Evolutionary conservation across 2,329 filamentous ascomycete genomes (phyloP).

Genomic region (Colletotrichum nymphaeae): DNA sequence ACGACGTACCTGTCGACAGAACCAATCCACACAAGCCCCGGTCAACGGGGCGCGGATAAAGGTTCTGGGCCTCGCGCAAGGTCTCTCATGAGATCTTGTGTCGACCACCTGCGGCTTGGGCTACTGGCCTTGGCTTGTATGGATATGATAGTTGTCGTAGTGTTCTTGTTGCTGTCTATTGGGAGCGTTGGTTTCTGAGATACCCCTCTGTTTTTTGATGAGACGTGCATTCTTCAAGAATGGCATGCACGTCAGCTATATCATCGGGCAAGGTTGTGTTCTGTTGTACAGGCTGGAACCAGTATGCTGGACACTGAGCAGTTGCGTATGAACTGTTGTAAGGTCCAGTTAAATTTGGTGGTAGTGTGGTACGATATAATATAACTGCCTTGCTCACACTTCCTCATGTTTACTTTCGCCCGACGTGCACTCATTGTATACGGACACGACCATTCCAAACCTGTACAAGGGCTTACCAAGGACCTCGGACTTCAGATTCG

Average conservation of each 20-base stretch:
- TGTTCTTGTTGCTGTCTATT: slow-evolving; percentile 17
- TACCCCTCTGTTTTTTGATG: slow-evolving; percentile 38
- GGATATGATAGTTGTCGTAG: slow-evolving; percentile 9
- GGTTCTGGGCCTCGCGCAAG: slow-evolving; percentile 23
- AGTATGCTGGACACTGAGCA: neutral
- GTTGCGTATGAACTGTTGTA: neutral
- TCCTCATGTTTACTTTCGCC: neutral
- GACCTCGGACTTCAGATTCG: neutral
- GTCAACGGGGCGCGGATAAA: neutral
- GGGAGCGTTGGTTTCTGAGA: slow-evolving; percentile 37
- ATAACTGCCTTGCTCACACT: slow-evolving; percentile 24
- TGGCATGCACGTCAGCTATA: slow-evolving; percentile 23
- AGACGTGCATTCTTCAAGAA: slow-evolving; percentile 1
- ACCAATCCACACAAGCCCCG: neutral
- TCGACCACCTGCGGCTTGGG: slow-evolving; percentile 14
- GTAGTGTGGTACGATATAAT: neutral
- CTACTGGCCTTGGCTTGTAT: slow-evolving; percentile 6
- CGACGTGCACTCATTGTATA: neutral
- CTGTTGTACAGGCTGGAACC: neutral
- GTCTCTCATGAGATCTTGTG: slow-evolving; percentile 14
- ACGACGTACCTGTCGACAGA: slow-evolving; percentile 23
- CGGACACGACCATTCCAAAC: neutral
- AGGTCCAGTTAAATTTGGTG: neutral
- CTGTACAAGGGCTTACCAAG: neutral
- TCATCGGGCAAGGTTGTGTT: slow-evolving; percentile 24